phyloP scores from a whole-genome alignment of 75 land plant genomes.

The Pinus taeda region DNA sequence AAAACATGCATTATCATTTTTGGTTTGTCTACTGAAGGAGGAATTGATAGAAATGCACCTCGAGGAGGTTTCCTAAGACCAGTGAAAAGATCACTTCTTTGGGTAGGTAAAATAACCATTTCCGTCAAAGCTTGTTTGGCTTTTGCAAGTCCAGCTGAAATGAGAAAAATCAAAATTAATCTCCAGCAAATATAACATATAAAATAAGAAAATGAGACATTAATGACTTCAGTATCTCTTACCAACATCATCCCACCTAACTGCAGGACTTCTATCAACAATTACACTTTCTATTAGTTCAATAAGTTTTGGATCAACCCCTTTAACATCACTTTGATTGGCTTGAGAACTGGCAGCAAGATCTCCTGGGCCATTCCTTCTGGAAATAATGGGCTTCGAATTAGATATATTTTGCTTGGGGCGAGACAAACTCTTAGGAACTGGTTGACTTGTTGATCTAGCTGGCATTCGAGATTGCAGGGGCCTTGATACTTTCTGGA shows the following conservation, averaged over 20 bases:
- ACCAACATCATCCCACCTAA: conserved; percentile 99
- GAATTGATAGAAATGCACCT: conserved; percentile 37
- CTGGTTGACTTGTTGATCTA: conserved; percentile 1
- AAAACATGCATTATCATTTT: not conserved
- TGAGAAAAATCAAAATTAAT: conserved; percentile 7
- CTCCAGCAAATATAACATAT: not conserved
- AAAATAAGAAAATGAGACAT: not conserved
- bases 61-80: conserved; percentile 93
- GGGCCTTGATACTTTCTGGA: conserved; percentile 3
- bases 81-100: conserved; percentile 87
- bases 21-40: not conserved
- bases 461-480: conserved; percentile 2
- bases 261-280: conserved; percentile 86
- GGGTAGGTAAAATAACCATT: conserved; percentile 95
- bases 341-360: conserved; percentile 21
- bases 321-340: conserved; percentile 22
- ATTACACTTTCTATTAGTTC: conserved; percentile 84
- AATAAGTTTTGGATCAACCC: conserved; percentile 71
- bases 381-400: conserved; percentile 3
- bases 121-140: conserved; percentile 95
- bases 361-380: conserved; percentile 17
- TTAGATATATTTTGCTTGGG: conserved; percentile 7
- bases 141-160: conserved; percentile 86
- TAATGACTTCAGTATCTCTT: conserved; percentile 2
- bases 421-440: not conserved